A percentile compares a stretch with the other conserved stretches of the same genome.
Evolutionary conservation across 2,329 filamentous ascomycete species (phyloP).

Genomic region (Simplicillium sp.): DNA sequence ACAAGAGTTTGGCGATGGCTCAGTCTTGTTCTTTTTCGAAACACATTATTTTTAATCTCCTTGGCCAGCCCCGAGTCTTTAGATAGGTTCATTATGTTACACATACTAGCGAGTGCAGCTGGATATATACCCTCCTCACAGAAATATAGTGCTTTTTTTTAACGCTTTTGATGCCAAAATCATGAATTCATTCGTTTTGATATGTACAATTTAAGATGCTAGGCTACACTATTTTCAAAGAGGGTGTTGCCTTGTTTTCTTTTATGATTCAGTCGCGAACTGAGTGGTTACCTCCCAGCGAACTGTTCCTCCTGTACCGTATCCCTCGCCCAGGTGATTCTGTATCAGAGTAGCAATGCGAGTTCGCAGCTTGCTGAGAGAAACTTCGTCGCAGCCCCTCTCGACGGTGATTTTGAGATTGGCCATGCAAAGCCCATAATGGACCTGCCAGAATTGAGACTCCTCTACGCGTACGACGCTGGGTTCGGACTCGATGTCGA

Average conservation of each 20-base stretch:
- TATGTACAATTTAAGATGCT: not conserved
- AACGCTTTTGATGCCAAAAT: too few relatives aligned
- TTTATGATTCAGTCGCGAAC: conserved; percentile 36
- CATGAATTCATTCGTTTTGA: not conserved
- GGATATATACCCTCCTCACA: too few relatives aligned
- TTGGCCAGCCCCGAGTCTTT: too few relatives aligned
- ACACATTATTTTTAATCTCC: too few relatives aligned
- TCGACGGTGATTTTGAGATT: conserved; percentile 73
- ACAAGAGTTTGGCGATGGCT: too few relatives aligned
- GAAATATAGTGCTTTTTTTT: too few relatives aligned
- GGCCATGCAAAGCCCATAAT: conserved; percentile 94
- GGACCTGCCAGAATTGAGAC: conserved; percentile 96
- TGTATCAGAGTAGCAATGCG: conserved; percentile 71
- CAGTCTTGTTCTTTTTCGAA: too few relatives aligned
- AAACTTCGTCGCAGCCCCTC: conserved; percentile 57
- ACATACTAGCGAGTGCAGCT: too few relatives aligned
- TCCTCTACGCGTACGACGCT: conserved; percentile 72
- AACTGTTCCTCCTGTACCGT: conserved; percentile 67
- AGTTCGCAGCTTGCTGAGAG: conserved; percentile 63
- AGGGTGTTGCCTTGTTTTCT: not conserved
- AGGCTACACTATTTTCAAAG: too few relatives aligned
- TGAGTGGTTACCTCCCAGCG: conserved; percentile 93
- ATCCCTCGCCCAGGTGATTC: conserved; percentile 79
- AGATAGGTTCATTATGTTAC: too few relatives aligned
- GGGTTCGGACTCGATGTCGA: conserved; percentile 75